Conservation (phyloP, 768 basidiomycete genomes). For the Dendrothele bispora region DNA sequence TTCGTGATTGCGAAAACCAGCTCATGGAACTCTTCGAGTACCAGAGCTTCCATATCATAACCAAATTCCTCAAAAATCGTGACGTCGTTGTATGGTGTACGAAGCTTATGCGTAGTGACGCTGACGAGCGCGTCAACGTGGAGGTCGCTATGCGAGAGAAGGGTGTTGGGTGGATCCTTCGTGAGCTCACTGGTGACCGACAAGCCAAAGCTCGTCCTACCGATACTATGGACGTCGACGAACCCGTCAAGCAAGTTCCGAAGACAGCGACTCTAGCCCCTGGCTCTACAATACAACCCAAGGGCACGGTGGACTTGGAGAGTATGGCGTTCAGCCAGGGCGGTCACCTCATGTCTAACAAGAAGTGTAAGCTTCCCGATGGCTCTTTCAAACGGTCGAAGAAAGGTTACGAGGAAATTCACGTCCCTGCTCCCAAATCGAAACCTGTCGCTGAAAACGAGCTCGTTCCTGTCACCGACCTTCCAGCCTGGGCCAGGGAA, state of each 20-base stretch:
- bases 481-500: conserved; percentile 85
- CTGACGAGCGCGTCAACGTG: conserved; percentile 86
- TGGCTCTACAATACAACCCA: conserved; percentile 85
- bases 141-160: conserved; percentile 99
- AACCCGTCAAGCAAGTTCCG: conserved; percentile 41
- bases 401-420: conserved; percentile 98
- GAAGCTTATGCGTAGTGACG: conserved; percentile 86
- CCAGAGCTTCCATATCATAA: conserved; percentile 86
- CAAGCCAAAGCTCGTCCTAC: conserved; percentile 49
- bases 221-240: conserved; percentile 82
- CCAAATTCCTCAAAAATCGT: conserved; percentile 90
- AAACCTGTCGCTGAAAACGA: conserved; percentile 64
- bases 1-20: conserved; percentile 93
- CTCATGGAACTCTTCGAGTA: conserved; percentile 98
- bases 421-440: conserved; percentile 90
- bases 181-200: conserved; percentile 83
- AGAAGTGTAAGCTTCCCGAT: conserved; percentile 96
- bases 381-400: conserved; percentile 96
- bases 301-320: conserved; percentile 84
- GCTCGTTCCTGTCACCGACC: conserved; percentile 63
- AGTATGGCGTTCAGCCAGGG: conserved; percentile 96
- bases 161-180: conserved; percentile 92
- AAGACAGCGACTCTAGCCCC: conserved; percentile 87
- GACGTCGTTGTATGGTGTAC: conserved; percentile 99
- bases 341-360: conserved; percentile 97